Percentiles rank a stretch among this genome's conserved stretches.
Evolutionary conservation across 768 basidiomycete species (phyloP).

Genomic region (Pleurotus eryngii): DNA sequence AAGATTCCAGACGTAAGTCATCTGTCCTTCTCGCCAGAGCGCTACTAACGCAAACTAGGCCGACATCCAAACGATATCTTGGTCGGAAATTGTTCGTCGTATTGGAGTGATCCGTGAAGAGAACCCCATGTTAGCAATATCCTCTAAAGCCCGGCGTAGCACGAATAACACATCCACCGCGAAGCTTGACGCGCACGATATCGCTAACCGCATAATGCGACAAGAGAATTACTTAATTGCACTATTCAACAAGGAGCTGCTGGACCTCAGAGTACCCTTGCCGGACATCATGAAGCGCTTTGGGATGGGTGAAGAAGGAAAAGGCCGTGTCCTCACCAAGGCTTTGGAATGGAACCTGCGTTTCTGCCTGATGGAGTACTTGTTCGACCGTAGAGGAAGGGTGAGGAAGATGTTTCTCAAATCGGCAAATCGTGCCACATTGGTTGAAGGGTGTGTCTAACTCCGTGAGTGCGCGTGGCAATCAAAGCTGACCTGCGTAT

Average conservation of each 20-base stretch:
- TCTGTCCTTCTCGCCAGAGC: slow-evolving; percentile 5
- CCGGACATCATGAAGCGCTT: slow-evolving; percentile 57
- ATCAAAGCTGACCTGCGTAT: slow-evolving; percentile 3
- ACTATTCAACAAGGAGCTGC: slow-evolving; percentile 92
- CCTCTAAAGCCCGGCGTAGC: slow-evolving; percentile 49
- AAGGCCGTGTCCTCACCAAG: slow-evolving; percentile 79
- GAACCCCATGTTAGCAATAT: slow-evolving; percentile 88
- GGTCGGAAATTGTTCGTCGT: slow-evolving; percentile 90
- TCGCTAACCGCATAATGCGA: slow-evolving; percentile 96
- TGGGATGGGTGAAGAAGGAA: slow-evolving; percentile 31
- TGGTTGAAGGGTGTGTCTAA: slow-evolving; percentile 74
- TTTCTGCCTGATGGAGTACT: slow-evolving; percentile 92
- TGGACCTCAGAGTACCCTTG: slow-evolving; percentile 83
- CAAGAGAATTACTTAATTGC: slow-evolving; percentile 99
- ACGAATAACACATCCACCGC: slow-evolving; percentile 68
- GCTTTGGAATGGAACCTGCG: slow-evolving; percentile 97
- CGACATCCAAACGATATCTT: slow-evolving; percentile 96
- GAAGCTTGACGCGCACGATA: slow-evolving; percentile 95
- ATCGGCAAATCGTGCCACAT: slow-evolving; percentile 68
- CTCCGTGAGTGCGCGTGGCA: background rate
- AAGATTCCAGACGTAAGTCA: slow-evolving; percentile 84
- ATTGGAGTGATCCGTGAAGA: slow-evolving; percentile 88
- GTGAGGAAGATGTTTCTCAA: slow-evolving; percentile 92
- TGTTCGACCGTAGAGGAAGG: slow-evolving; percentile 87
- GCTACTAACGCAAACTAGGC: slow-evolving; percentile 45